phyloP scores from a whole-genome alignment of 495 filamentous ascomycete genomes.

The Hyaloscypha finlandica region DNA sequence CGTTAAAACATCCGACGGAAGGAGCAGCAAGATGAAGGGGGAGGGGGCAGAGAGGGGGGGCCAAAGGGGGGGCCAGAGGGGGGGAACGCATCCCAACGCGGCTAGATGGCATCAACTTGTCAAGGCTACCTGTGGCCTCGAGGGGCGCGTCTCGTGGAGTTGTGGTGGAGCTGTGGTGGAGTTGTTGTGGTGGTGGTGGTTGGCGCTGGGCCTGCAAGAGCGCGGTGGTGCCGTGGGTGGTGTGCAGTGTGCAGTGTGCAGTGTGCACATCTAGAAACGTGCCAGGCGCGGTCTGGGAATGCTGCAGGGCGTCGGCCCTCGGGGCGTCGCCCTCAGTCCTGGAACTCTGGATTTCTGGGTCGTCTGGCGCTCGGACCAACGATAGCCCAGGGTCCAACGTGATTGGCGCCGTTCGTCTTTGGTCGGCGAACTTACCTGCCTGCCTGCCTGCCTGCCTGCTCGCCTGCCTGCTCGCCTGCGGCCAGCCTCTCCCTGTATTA shows the following conservation, averaged over 20 bases:
- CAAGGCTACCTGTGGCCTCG: neutral
- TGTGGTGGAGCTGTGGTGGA: too few relatives aligned
- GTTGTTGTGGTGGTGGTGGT: neutral
- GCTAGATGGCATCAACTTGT: neutral
- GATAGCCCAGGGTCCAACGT: constrained; percentile 15
- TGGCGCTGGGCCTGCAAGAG: too few relatives aligned
- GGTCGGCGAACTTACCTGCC: constrained; percentile 8
- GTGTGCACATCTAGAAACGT: neutral
- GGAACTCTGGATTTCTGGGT: constrained; percentile 25
- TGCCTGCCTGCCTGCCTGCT: neutral
- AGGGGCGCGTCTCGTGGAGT: neutral
- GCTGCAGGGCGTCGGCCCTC: neutral
- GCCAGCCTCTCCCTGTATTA: neutral
- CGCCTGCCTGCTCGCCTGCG: neutral
- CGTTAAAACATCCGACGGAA: neutral
- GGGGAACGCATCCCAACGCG: neutral
- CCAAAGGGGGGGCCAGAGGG: neutral
- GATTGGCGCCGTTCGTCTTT: constrained; percentile 14
- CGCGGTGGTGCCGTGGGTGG: too few relatives aligned
- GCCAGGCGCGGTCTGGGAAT: constrained; percentile 1
- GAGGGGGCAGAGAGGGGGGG: neutral
- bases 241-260: neutral
- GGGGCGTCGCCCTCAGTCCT: neutral
- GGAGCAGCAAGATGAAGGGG: neutral
- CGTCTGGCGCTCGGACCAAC: constrained; percentile 21